Evolutionary conservation across 75 land plant species (phyloP), one percentile per base, ranked within the genome.

Genomic region (Picea glauca): DNA sequence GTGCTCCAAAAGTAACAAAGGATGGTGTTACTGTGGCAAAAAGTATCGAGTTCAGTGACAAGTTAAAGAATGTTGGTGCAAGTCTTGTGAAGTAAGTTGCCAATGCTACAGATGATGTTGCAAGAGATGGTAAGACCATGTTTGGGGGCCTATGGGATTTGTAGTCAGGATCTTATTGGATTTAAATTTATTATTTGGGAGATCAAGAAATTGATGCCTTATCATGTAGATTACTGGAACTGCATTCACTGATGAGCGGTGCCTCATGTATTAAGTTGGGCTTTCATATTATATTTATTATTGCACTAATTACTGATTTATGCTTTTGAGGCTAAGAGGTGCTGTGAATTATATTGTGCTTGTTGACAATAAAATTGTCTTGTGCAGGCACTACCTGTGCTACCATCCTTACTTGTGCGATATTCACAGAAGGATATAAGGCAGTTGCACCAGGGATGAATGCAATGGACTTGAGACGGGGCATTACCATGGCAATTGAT

Each of bases 21-120:
- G 98, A 94, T 79, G 98, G 98, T 68, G 98, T 94, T 2, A 93
- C 95, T 60, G 98, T 94, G 35, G 98, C 98, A 50, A 94, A 92
- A 85, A 93, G 95, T 78, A 85, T 94, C 70, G 93, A 89, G 73
- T 94, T 94, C 78, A 86, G 87, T 60, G 95, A 94, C 75, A 89
- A 80, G 78, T 64, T 91, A 46, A 94, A 91, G 81, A 94, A 94
- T 60, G 64, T 93, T 70, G 98, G 98, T 64, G 97, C 97, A 13
- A 90, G 90, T 64, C 90, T 94, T 60, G 97, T 94, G 12, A 92
- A 94, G 78, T 91, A 91, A 72, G 95, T 94, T 80, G 98, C 96
- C 23, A 94, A 91, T 94, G 98, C 98, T 46, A 94, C 98, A 9
- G 93, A 94, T 84, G 95, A 93, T 86, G 95, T 80, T 56, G 98